Evolutionary conservation across 1,284 basidiomycete genomes (phyloP).

Genomic region (Calocybe gambosa): DNA sequence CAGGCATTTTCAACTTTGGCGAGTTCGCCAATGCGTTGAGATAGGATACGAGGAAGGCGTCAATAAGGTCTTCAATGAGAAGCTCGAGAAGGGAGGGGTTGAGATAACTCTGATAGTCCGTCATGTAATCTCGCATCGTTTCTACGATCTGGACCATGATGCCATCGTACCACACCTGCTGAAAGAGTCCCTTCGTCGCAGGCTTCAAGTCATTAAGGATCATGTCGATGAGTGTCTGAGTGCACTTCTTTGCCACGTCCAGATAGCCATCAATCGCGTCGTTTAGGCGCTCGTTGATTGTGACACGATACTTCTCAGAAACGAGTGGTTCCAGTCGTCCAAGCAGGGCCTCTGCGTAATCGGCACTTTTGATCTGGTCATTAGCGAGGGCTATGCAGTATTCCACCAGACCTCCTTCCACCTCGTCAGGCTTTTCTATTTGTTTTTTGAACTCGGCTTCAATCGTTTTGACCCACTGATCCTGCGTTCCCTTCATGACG

Average conservation of each 20-base stretch:
- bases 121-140: constrained; percentile 95
- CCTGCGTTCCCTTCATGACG: constrained; percentile 88
- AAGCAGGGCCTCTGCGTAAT: constrained; percentile 85
- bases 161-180: constrained; percentile 84
- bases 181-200: constrained; percentile 84
- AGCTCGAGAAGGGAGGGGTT: constrained; percentile 91
- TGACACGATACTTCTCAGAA: constrained; percentile 83
- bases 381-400: constrained; percentile 98
- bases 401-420: constrained; percentile 85
- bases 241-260: constrained; percentile 96
- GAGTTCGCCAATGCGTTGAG: constrained; percentile 84
- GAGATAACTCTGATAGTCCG: constrained; percentile 87
- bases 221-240: constrained; percentile 88
- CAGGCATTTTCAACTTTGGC: constrained; percentile 85
- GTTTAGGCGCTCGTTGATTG: constrained; percentile 85
- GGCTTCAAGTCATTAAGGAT: constrained; percentile 94
- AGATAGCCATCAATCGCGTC: constrained; percentile 97
- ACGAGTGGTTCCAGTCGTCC: constrained; percentile 87
- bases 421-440: constrained; percentile 84
- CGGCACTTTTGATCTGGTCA: constrained; percentile 95
- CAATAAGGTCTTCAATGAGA: constrained; percentile 89
- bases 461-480: constrained; percentile 82
- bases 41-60: constrained; percentile 88
- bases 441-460: constrained; percentile 87
- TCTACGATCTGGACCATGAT: constrained; percentile 83